Percentiles rank a stretch among this genome's conserved stretches.
These are phyloP conservation scores for Aureobasidium sp. DNA, from an alignment of 2,329 filamentous ascomycete genomes.

Conservation along the genomic window DNA sequence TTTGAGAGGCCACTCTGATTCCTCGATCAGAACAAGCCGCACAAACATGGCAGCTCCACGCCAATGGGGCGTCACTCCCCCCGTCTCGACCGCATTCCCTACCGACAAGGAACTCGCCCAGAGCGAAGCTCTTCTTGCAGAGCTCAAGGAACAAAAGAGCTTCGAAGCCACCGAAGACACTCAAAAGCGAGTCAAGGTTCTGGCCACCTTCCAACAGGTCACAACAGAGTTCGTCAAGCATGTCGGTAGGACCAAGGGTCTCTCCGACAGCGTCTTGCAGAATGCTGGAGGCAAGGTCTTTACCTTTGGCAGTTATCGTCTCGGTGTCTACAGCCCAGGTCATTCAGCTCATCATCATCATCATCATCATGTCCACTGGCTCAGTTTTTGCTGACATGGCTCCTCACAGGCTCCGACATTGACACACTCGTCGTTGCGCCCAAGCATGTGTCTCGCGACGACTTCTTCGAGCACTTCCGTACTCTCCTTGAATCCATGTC, in stretches of 20 bases:
- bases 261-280: conserved; percentile 71
- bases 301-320: conserved; percentile 89
- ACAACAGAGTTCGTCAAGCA: conserved; percentile 80
- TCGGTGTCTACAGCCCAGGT: conserved; percentile 86
- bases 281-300: conserved; percentile 88
- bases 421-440: conserved; percentile 91
- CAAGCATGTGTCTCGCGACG: conserved; percentile 77
- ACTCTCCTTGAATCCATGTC: conserved; percentile 69
- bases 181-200: conserved; percentile 71
- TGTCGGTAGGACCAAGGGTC: conserved; percentile 66
- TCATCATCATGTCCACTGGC: neutral
- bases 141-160: conserved; percentile 82
- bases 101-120: conserved; percentile 68
- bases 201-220: conserved; percentile 69
- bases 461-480: conserved; percentile 92
- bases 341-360: neutral
- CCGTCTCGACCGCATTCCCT: conserved; percentile 71
- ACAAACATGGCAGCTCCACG: conserved; percentile 24
- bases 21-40: neutral
- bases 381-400: neutral
- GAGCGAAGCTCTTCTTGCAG: conserved; percentile 72
- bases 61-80: conserved; percentile 70
- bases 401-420: conserved; percentile 73
- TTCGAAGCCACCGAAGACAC: conserved; percentile 83
- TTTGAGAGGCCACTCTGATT: neutral